Percentiles rank a stretch among this genome's conserved stretches.
Conservation (phyloP, 2,329 filamentous ascomycete genomes). For the Phialophora verrucosa region DNA sequence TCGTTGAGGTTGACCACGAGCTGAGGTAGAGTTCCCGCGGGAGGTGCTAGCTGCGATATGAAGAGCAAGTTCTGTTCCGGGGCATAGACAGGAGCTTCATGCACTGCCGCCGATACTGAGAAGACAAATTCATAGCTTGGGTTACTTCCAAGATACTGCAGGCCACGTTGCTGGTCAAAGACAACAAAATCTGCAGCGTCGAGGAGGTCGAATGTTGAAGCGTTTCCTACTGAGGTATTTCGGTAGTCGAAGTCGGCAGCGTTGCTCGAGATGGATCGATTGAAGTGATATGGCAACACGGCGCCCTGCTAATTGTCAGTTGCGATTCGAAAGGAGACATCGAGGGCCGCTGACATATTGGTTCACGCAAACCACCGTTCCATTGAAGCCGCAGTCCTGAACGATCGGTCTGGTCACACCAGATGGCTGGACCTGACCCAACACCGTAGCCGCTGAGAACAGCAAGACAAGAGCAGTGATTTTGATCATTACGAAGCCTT, state of each 20-base stretch:
- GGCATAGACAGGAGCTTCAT: slow-evolving; percentile 53
- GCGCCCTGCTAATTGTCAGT: slow-evolving; percentile 25
- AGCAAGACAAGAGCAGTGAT: slow-evolving; percentile 13
- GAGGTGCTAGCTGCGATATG: slow-evolving; percentile 47
- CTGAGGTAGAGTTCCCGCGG: slow-evolving; percentile 47
- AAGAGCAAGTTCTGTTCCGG: slow-evolving; percentile 50
- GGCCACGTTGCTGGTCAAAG: slow-evolving; percentile 46
- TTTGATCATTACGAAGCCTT: slow-evolving; percentile 17
- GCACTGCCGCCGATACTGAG: slow-evolving; percentile 46
- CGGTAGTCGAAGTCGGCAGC: slow-evolving; percentile 41
- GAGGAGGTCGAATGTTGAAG: slow-evolving; percentile 44
- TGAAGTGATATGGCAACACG: slow-evolving; percentile 49
- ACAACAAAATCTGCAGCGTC: slow-evolving; percentile 47
- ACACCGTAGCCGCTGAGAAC: slow-evolving; percentile 24
- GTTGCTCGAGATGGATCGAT: slow-evolving; percentile 42
- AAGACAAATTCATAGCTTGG: slow-evolving; percentile 50
- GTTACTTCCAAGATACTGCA: slow-evolving; percentile 46
- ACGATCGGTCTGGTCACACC: slow-evolving; percentile 43
- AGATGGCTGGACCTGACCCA: slow-evolving; percentile 38
- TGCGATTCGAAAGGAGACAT: neutral
- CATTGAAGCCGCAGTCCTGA: slow-evolving; percentile 42
- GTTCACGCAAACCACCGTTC: slow-evolving; percentile 47
- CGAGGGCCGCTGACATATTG: slow-evolving; percentile 43
- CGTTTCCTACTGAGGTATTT: slow-evolving; percentile 45
- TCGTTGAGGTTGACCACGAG: slow-evolving; percentile 52